Conservation (phyloP, 176 grass and related monocot genomes). For the Aegilops sharonensis region DNA sequence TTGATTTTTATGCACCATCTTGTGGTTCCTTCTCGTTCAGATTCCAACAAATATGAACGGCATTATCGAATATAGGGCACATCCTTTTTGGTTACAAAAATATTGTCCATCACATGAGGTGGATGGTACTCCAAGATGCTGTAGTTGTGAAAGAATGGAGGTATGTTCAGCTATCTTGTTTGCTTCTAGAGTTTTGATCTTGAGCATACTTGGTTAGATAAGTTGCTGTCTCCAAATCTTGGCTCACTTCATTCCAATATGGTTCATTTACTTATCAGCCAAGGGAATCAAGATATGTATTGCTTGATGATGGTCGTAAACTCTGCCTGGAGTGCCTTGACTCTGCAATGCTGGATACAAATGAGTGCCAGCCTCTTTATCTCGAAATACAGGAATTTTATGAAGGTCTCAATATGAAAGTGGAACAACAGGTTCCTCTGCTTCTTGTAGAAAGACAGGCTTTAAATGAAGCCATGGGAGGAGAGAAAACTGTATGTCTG, state of each 20-base stretch:
- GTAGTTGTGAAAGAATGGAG: slow-evolving; percentile 98
- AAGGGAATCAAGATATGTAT: slow-evolving; percentile 82
- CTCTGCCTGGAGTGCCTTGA: slow-evolving; percentile 92
- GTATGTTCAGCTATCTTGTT: slow-evolving; percentile 38
- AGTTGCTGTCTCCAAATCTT: not conserved
- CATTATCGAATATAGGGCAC: slow-evolving; percentile 89
- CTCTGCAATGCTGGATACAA: slow-evolving; percentile 87
- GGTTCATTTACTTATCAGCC: slow-evolving; percentile 54
- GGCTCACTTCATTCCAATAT: slow-evolving; percentile 32
- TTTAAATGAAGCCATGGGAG: slow-evolving; percentile 97
- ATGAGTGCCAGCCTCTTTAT: slow-evolving; percentile 82
- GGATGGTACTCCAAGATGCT: slow-evolving; percentile 92
- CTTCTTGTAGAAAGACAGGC: slow-evolving; percentile 97
- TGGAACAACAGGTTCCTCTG: slow-evolving; percentile 89
- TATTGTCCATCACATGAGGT: slow-evolving; percentile 96
- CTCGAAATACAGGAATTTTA: slow-evolving; percentile 91
- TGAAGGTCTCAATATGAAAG: slow-evolving; percentile 95
- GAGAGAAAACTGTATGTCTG: slow-evolving; percentile 75
- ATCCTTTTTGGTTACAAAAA: slow-evolving; percentile 97
- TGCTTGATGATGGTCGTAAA: slow-evolving; percentile 81
- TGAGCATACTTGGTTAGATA: slow-evolving; percentile 15
- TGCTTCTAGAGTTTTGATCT: not conserved
- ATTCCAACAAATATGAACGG: slow-evolving; percentile 85
- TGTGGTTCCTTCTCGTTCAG: slow-evolving; percentile 49
- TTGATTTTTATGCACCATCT: slow-evolving; percentile 16